Percentiles rank a stretch among this genome's conserved stretches.
phyloP scores from a whole-genome alignment of 2,329 filamentous ascomycete genomes.

The Ceratocystis diversiconidia region DNA sequence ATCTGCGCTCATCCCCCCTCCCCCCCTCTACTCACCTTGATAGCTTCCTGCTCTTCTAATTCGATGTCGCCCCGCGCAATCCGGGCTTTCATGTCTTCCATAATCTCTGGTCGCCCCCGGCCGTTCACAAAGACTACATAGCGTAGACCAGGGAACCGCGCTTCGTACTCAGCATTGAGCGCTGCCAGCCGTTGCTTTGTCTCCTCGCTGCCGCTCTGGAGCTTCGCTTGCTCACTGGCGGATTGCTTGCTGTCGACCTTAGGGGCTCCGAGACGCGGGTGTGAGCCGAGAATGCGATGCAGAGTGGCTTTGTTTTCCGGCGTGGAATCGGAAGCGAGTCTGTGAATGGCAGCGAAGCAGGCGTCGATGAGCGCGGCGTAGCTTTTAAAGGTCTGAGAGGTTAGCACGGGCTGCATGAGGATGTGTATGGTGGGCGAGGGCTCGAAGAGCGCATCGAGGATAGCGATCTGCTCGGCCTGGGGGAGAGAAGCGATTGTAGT shows the following conservation, averaged over 20 bases:
- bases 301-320: constrained; percentile 36
- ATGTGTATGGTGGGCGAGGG: constrained; percentile 61
- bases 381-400: constrained; percentile 39
- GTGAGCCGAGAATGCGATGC: constrained; percentile 60
- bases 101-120: constrained; percentile 55
- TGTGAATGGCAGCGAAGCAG: constrained; percentile 44
- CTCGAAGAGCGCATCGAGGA: constrained; percentile 74
- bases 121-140: constrained; percentile 93
- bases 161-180: constrained; percentile 68
- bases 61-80: constrained; percentile 54
- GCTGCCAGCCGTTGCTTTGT: constrained; percentile 42
- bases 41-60: constrained; percentile 56
- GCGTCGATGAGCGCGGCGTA: constrained; percentile 57
- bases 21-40: constrained; percentile 43
- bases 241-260: constrained; percentile 73
- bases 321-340: constrained; percentile 37
- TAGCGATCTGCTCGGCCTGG: constrained; percentile 37
- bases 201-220: constrained; percentile 44
- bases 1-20: background rate
- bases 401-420: constrained; percentile 55
- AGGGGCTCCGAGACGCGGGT: constrained; percentile 70
- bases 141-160: constrained; percentile 62
- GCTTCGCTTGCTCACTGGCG: constrained; percentile 63
- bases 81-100: constrained; percentile 65
- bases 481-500: constrained; percentile 41